Percentiles rank a stretch among this genome's conserved stretches.
These are phyloP conservation scores for Trichophaea hybrida DNA, from an alignment of 2,329 filamentous ascomycete genomes.

Conservation along the genomic window DNA sequence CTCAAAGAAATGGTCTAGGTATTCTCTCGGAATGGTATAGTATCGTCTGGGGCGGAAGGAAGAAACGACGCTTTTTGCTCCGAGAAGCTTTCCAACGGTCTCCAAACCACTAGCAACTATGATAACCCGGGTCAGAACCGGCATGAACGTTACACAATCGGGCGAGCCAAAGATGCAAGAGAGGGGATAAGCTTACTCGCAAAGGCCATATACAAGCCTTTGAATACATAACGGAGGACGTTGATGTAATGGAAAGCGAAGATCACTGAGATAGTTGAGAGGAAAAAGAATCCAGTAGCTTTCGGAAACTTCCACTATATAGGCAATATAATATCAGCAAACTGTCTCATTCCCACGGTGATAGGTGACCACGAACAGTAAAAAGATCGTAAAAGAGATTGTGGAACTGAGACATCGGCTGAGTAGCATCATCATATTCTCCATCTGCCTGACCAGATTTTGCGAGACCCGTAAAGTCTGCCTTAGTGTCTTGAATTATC, in stretches of 20 bases:
- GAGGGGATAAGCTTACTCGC: constrained; percentile 30
- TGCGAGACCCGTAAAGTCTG: constrained; percentile 18
- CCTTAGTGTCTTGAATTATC: constrained; percentile 16
- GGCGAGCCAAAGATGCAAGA: neutral
- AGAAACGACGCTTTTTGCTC: constrained; percentile 48
- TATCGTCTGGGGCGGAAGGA: constrained; percentile 54
- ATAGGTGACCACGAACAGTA: constrained; percentile 41
- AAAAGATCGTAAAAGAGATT: constrained; percentile 55
- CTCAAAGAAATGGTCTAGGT: constrained; percentile 45
- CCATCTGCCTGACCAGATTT: constrained; percentile 6
- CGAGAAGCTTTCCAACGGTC: constrained; percentile 44
- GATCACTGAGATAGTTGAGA: constrained; percentile 44
- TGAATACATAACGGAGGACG: constrained; percentile 49
- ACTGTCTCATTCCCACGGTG: neutral
- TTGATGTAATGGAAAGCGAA: constrained; percentile 52
- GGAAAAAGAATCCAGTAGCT: constrained; percentile 51
- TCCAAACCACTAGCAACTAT: constrained; percentile 33
- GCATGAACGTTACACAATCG: neutral
- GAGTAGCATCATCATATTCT: constrained; percentile 7
- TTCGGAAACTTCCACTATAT: constrained; percentile 34
- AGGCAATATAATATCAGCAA: constrained; percentile 25
- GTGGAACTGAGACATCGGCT: constrained; percentile 49
- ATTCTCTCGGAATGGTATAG: constrained; percentile 50
- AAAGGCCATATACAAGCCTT: constrained; percentile 41
- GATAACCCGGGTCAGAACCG: neutral